Conservation (phyloP, 208 protist species). For the Trypanosoma boissoni region DNA sequence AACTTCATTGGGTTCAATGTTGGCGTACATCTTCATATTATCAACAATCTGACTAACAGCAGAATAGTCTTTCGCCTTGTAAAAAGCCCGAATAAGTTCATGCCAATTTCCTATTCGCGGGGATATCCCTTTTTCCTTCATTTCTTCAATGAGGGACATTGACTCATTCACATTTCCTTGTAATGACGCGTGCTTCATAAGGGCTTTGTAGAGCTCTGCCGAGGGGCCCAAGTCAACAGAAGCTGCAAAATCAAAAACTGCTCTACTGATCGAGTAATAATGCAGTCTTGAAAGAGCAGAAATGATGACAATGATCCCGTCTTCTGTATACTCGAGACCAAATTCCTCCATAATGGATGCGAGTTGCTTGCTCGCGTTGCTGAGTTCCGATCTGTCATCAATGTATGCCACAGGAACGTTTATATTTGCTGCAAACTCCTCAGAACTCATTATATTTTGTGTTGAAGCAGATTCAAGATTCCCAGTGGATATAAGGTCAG, state of each 20-base stretch:
- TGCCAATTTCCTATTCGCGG: conserved; percentile 92
- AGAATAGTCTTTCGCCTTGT: conserved; percentile 77
- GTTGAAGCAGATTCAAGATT: neutral
- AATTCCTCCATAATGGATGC: conserved; percentile 49
- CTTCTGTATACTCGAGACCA: conserved; percentile 79
- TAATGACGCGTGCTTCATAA: conserved; percentile 69
- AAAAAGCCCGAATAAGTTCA: conserved; percentile 84
- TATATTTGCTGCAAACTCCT: conserved; percentile 43
- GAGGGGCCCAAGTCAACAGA: conserved; percentile 66
- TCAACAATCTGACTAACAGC: conserved; percentile 81
- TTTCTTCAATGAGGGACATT: conserved; percentile 84
- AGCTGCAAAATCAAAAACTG: conserved; percentile 72
- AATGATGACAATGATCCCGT: conserved; percentile 68
- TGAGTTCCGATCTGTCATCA: conserved; percentile 75
- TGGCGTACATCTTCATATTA: conserved; percentile 93
- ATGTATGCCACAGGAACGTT: conserved; percentile 83
- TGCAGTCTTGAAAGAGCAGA: conserved; percentile 59
- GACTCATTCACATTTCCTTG: conserved; percentile 63
- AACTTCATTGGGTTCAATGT: conserved; percentile 90
- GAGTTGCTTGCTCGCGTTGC: conserved; percentile 76
- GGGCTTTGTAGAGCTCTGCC: conserved; percentile 80
- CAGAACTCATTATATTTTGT: conserved; percentile 23
- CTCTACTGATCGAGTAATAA: conserved; percentile 55
- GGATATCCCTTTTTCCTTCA: conserved; percentile 82
- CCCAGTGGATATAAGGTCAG: conserved; percentile 14